Percentiles rank a stretch among this genome's conserved stretches.
These are phyloP conservation scores for Castanopsis chinensis DNA, from an alignment of 306 rosid genomes.

Conservation along the genomic window DNA sequence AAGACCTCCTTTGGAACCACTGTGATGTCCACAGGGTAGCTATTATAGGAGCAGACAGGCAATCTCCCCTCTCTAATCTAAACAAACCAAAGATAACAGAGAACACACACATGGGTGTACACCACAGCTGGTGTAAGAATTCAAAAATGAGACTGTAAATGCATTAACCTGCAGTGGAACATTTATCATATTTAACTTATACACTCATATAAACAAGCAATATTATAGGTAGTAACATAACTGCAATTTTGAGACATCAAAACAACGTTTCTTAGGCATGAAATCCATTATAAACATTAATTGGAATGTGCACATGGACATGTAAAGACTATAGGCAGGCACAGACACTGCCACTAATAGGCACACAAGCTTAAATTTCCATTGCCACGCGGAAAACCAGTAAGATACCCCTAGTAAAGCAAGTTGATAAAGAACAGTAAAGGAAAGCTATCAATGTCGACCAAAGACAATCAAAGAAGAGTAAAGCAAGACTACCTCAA, in stretches of 20 bases:
- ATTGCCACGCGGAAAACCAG: constrained; percentile 9
- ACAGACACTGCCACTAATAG: not conserved
- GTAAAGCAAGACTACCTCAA: constrained; percentile 55
- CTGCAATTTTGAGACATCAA: not conserved
- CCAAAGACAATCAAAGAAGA: constrained; percentile 11
- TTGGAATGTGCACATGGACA: not conserved
- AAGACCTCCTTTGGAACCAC: not conserved
- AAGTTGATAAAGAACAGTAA: constrained; percentile 11
- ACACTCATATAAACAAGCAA: not conserved
- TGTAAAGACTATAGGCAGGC: not conserved
- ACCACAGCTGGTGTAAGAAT: not conserved
- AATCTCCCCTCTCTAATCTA: not conserved
- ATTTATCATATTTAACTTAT: not conserved
- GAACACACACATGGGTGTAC: not conserved
- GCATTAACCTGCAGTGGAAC: not conserved
- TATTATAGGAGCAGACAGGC: not conserved
- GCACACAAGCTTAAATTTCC: not conserved
- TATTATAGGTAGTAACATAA: not conserved
- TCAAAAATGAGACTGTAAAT: not conserved
- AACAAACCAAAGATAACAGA: not conserved
- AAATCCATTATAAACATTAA: not conserved
- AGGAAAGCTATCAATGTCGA: constrained; percentile 12
- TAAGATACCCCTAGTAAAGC: not conserved
- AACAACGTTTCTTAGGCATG: not conserved
- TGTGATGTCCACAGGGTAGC: not conserved